Evolutionary conservation across 371 early-diverging fungal species (phyloP).

Genomic region (Lichtheimia hyalospora): DNA sequence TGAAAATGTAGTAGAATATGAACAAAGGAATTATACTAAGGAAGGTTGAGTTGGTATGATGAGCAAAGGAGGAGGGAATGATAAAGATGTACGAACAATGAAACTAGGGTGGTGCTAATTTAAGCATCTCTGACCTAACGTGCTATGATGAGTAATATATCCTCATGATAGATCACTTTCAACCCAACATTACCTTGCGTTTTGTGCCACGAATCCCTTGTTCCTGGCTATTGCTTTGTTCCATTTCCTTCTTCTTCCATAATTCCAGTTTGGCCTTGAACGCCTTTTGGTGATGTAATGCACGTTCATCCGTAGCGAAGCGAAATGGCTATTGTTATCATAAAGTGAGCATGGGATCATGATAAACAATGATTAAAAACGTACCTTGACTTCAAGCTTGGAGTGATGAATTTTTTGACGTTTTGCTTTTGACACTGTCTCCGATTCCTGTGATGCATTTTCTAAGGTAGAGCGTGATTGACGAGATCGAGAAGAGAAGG

Average conservation of each 20-base stretch:
- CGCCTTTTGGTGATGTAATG: constrained; percentile 10
- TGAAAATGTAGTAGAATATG: too few species aligned
- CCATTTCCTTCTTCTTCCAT: constrained; percentile 18
- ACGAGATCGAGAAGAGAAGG: background rate
- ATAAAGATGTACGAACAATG: too few species aligned
- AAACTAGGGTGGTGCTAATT: too few species aligned
- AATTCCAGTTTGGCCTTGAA: constrained; percentile 16
- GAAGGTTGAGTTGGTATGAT: too few species aligned
- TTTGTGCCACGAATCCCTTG: constrained; percentile 7
- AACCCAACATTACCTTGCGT: constrained; percentile 3
- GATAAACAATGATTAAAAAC: background rate
- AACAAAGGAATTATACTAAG: too few species aligned
- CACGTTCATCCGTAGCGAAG: constrained; percentile 19
- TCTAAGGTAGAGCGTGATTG: background rate
- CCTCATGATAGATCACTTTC: too few species aligned
- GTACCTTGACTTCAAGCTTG: background rate
- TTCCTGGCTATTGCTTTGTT: background rate
- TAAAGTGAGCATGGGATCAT: background rate
- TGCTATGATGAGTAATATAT: too few species aligned
- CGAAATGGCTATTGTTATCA: constrained; percentile 13
- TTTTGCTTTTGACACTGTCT: background rate
- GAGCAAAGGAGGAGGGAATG: too few species aligned
- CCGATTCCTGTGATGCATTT: background rate
- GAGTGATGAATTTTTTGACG: background rate
- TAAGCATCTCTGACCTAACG: too few species aligned